Conservation (phyloP, 257 asterid genomes). For the Apocynum venetum region DNA sequence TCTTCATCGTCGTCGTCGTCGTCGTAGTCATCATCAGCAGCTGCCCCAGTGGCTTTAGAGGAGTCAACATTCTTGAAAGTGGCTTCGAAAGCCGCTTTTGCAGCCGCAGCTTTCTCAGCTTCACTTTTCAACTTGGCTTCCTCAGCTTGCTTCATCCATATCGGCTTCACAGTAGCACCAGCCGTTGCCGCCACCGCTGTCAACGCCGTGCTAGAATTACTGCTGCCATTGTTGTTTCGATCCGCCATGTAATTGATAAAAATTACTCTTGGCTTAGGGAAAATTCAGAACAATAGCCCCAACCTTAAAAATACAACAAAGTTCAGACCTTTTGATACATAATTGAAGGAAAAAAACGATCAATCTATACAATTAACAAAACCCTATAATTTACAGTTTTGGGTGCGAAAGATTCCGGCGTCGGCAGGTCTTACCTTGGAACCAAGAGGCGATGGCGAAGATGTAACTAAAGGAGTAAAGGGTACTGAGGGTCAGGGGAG, state of each 20-base stretch:
- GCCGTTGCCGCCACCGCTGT: conserved; percentile 21
- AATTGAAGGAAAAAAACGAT: neutral
- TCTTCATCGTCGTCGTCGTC: conserved; percentile 61
- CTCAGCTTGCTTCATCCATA: conserved; percentile 98
- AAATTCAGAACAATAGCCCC: neutral
- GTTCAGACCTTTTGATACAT: neutral
- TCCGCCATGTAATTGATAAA: conserved; percentile 55
- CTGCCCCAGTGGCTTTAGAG: conserved; percentile 17
- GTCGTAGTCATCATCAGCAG: conserved; percentile 19
- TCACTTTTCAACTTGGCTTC: conserved; percentile 90
- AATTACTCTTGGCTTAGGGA: conserved; percentile 1
- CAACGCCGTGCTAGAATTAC: conserved; percentile 2
- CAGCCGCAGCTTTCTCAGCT: conserved; percentile 94
- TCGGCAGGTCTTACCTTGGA: neutral
- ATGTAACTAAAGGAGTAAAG: no score
- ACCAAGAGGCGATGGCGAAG: neutral
- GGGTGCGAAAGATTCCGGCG: neutral
- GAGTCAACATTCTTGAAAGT: conserved; percentile 60
- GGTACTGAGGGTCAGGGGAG: neutral
- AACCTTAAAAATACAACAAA: conserved; percentile 3
- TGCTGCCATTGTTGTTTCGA: conserved; percentile 35
- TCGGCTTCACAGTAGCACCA: conserved; percentile 51
- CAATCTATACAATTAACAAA: neutral
- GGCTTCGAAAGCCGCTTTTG: conserved; percentile 98
- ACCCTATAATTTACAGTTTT: neutral